Base-by-base conservation (phyloP, 805 yeast species). In the Monosporozyma servazzii region DNA sequence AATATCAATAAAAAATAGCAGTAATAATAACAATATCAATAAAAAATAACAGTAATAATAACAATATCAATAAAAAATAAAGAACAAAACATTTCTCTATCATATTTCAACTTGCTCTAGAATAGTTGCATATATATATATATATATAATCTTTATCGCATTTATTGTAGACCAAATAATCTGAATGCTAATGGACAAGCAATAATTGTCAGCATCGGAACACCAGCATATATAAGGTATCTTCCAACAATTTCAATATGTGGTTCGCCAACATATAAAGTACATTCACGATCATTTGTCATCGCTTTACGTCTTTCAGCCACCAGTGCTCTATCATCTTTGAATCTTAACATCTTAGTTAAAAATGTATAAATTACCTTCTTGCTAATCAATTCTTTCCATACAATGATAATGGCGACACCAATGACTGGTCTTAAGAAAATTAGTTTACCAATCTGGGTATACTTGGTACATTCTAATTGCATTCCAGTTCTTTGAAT, bases 191-290 rank as follows among this genome's bases (percentile, higher is more conserved):
- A 30, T 0, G 73, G 69, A 48, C 71, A 68, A 1, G 62, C 62
- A 5, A 68, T 47, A 1, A 77, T 68, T 0, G 85, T 84, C 23
- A 76, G 67, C 30, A 73, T 62, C 0, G 95, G 77, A 29, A 91
- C 79, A 0, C 97, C 97, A 2, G 87, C 84, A 67, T 91, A 91
- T 1, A 89, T 86, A 18, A 85, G 69, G 54, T 86, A 71, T 60
- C 95, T 75, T 7, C 93, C 89, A 31, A 88, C 67, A 4, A 88
- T 84, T 55, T 85, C 93, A 25, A 85, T 82, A 52, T 82, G 89
- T 58, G 84, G 83, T 49, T 90, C 76, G 5, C 80, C 76, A 53
- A 75, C 74, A 61, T 78, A 78, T 0, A 79, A 84, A 9, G 77
- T 78, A 40, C 65, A 61, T 50, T 59, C 62, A 5, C 23, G 23